Base-by-base conservation (phyloP, 768 basidiomycete species). In the Calvatia gigantea region DNA sequence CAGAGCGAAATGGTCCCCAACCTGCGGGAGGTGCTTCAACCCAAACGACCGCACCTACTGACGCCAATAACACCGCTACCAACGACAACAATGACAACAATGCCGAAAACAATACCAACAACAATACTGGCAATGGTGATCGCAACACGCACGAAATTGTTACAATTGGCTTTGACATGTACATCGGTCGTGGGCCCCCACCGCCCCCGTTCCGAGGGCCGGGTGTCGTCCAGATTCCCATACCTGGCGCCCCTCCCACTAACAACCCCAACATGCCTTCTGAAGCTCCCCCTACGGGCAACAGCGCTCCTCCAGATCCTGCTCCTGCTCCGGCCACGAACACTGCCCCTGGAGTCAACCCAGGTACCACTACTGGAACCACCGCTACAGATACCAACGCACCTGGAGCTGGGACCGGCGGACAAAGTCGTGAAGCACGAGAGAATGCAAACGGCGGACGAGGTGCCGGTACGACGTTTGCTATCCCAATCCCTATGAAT, bases 131-230 rank as follows among this genome's bases (percentile, higher is more conserved):
- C 7, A 29, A 51, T 11, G 17, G 17, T 14, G 33, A 37, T 28
- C 46, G 37, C 31, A 6, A 8, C 14, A 17, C 9, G 12, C 50
- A 63, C 1, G 67, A 69, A 39, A 56, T 72, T 4, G 2, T 76
- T 23, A 73, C 74, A 17, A 69, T 76, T 48, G 75, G 75, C n/a
- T 59, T 76, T 27, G 74, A 76, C 52, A 69, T 76, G 63, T 67
- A 74, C 53, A 58, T 74, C 27, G 46, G 46, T 25, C 54, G 38
- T 7, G 63, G 65, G 32, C 55, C 59, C 31, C 50, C 54, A 25
- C 53, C 58, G 12, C 44, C 35, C 35, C 32, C 32, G 4, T 33
- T 54, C 9, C 19, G 23, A 21, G 43, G 43, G 0, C 38, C 50
- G 11, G 28, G 38, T 4, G 8, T 33, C 28, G 28, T 35, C 14